Base-by-base conservation (phyloP, 768 basidiomycete species). In the Macrolepiota fuliginosa region DNA sequence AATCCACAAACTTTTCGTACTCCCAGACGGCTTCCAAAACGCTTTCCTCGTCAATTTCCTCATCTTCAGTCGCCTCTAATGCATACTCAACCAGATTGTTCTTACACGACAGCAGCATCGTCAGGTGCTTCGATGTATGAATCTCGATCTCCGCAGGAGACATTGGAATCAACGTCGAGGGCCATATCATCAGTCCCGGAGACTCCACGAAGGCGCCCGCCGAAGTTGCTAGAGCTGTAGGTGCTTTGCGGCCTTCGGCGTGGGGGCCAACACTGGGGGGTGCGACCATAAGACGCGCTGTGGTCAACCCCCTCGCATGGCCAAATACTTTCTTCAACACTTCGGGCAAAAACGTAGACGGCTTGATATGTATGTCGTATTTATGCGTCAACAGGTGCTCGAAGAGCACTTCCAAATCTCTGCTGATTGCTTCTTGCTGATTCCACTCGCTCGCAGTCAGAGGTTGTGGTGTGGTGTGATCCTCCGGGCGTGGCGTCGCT, bases 71-170 rank as follows among this genome's bases (percentile, higher is more conserved):
- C 56, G 70, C 60, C 72, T 74, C 72, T 4, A 72, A 19, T 5
- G 73, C 77, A 42, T 79, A 73, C 62, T 79, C 74, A 22, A 78
- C 75, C 9, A 74, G 64, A 55, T 74, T 71, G 7, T 70, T 69
- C 58, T 65, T 73, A 66, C 64, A 86, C 53, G 71, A 76, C 79
- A 66, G 79, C 77, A 58, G 67, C 70, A 61, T 86, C 68, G 45
- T 85, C 81, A 63, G 74, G 70, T 88, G 81, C 72, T 84, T 86
- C 68, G 84, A 86, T 15, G 83, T 78, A 66, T 89, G 86, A 78
- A 87, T 83, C 72, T 90, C 88, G 29, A 91, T 74, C 68, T 88
- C 87, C 3, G 73, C 66, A 32, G 84, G 81, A 1, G 77, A 56
- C 68, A 86, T 77, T 0, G 86, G 82, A 49, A 89, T 76, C 70